Conservation (phyloP, 75 land plant genomes). For the Cupressus sempervirens region DNA sequence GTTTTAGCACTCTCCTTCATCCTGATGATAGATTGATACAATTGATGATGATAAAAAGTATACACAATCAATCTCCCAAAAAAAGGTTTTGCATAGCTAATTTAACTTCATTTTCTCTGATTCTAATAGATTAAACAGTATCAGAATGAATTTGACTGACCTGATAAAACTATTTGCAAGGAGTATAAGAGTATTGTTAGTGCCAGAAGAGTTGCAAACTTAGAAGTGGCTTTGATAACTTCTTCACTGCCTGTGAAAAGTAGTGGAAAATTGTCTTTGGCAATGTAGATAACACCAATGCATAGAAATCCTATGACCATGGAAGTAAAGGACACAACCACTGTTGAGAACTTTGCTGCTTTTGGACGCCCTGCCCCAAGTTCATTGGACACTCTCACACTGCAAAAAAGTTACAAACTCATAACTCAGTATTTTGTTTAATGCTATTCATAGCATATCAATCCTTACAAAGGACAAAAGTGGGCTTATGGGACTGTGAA, state of each 20-base stretch:
- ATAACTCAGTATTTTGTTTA: background rate
- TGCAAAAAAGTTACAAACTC: background rate
- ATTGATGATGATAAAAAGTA: too few relatives aligned
- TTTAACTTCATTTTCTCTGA: background rate
- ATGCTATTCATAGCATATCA: background rate
- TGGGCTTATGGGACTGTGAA: too few relatives aligned
- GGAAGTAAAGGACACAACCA: slow-evolving; percentile 17
- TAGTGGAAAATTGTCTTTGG: slow-evolving; percentile 16
- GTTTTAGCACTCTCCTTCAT: too few relatives aligned
- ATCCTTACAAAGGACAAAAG: too few relatives aligned
- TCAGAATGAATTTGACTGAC: background rate
- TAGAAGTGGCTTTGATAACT: slow-evolving; percentile 14
- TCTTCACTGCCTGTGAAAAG: slow-evolving; percentile 22
- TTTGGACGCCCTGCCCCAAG: slow-evolving; percentile 47
- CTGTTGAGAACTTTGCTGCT: slow-evolving; percentile 32
- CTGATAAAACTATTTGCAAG: background rate
- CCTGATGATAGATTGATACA: too few relatives aligned
- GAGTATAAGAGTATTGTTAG: background rate
- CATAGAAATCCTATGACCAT: slow-evolving; percentile 23
- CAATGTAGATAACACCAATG: slow-evolving; percentile 9
- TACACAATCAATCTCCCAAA: too few relatives aligned
- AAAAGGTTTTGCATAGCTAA: too few relatives aligned
- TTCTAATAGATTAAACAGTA: background rate
- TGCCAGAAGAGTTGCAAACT: slow-evolving; percentile 10
- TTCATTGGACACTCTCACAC: slow-evolving; percentile 47